Base-by-base conservation (phyloP, 495 filamentous ascomycete genomes). In the Sabuloglossum arenarium region DNA sequence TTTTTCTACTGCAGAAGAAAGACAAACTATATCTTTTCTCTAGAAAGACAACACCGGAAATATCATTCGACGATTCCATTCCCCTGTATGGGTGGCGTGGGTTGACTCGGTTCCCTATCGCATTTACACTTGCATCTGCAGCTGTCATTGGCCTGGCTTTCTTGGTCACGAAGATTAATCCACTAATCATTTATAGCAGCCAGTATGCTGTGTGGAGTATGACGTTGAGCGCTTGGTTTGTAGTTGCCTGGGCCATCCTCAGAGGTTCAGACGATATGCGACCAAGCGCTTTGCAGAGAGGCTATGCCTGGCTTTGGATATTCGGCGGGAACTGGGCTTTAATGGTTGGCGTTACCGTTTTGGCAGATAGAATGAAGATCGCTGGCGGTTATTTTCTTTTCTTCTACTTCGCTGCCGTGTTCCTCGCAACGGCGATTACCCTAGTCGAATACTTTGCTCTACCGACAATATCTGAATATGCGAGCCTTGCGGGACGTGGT, bases 11-110 rank as follows among this genome's bases (percentile, higher is more conserved):
- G 3, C 71, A 75, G 14, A 78, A 77, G 37, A 70, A 69, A 10
- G 78, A 81, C 60, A 94, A 86, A 68, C 84, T 84, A 69, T 94
- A 95, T 64, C 80, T 91, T 59, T 85, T 95, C 65, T 78, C 80
- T 57, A 70, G 75, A 30, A 71, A 71, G 56, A 73, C 74, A 42
- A 77, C 78, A 55, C 71, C 77, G 11, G 71, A 75, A 61, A 73
- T 78, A 50, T 68, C 69, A 0, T 73, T 79, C 53, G 74, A 80
- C 53, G 75, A 82, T 34, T 64, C 74, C 8, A 70, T 91, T 21
- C 69, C 76, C 21, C 69, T 93, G 42, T 75, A 81, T 49, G 91
- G 88, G 1, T 79, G 83, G 69, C 80, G 81, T 56, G 91, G 91
- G 0, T 75, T 89, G 59, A 86, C 87, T 71, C 75, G 88, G 37